Evolutionary conservation across 2,329 filamentous ascomycete genomes (phyloP).

Genomic region (Fusarium phyllophilum): DNA sequence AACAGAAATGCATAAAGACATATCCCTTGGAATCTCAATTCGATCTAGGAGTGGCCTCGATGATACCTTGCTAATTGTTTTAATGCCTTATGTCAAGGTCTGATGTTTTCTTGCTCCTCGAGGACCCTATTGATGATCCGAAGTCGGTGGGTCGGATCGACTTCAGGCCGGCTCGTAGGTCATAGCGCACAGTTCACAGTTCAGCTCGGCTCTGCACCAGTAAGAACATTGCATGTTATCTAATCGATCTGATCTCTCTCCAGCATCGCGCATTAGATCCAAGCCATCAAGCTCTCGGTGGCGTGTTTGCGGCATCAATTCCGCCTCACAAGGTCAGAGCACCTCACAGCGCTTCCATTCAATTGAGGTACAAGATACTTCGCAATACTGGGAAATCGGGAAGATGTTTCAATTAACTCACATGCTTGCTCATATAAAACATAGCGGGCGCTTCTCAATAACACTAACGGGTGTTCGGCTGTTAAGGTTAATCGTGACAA

Average conservation of each 20-base stretch:
- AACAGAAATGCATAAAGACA: background rate
- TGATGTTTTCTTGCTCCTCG: background rate
- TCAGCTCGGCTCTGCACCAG: slow-evolving; percentile 23
- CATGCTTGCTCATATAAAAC: background rate
- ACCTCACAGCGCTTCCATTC: background rate
- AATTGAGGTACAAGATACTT: too few species aligned
- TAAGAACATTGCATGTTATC: slow-evolving; percentile 16
- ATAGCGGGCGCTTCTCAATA: background rate
- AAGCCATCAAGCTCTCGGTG: background rate
- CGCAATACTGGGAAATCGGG: fast-evolving
- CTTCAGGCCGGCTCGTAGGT: too few species aligned
- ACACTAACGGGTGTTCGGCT: background rate
- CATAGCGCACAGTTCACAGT: background rate
- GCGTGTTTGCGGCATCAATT: background rate
- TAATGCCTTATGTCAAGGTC: background rate
- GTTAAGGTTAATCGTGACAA: background rate
- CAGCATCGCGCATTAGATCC: background rate
- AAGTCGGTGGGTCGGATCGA: too few species aligned
- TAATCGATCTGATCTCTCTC: slow-evolving; percentile 37
- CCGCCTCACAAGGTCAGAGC: background rate
- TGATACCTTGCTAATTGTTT: background rate
- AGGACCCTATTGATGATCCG: too few species aligned
- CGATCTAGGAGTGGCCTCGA: background rate
- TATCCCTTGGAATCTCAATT: background rate
- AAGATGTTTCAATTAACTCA: background rate